These are phyloP conservation scores for Diacronema lutheri DNA, from an alignment of 78 protist species.

Conservation along the genomic window DNA sequence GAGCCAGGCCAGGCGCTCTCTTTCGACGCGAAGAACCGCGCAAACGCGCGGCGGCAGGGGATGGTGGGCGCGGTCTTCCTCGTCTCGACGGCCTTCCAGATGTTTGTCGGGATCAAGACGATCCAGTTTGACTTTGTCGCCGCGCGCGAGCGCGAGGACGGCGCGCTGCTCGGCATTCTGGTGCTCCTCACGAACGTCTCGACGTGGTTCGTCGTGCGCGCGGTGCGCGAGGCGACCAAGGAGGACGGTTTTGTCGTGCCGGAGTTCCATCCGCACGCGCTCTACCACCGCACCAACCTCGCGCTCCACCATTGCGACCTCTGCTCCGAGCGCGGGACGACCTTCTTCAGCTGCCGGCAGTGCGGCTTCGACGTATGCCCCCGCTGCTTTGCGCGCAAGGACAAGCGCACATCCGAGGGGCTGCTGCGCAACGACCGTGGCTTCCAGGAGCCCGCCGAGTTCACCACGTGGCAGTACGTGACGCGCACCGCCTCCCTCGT, in stretches of 20 bases:
- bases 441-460: neutral
- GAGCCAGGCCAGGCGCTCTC: too few relatives aligned
- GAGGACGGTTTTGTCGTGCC: neutral
- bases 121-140: neutral
- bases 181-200: neutral
- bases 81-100: neutral
- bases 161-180: neutral
- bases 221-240: neutral
- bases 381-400: slow-evolving; percentile 10
- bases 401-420: slow-evolving; percentile 1
- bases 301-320: neutral
- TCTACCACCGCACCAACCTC: neutral
- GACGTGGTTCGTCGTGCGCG: neutral
- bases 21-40: neutral
- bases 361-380: slow-evolving; percentile 23
- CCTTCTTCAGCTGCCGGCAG: neutral
- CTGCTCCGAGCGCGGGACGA: neutral
- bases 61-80: neutral
- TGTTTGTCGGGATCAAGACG: neutral
- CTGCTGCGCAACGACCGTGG: neutral
- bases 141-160: neutral
- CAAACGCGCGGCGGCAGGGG: neutral
- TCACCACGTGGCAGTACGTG: neutral
- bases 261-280: slow-evolving; percentile 17
- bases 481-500: neutral